A percentile compares a stretch with the other conserved stretches of the same genome.
phyloP scores from a whole-genome alignment of 257 asterid species.

The Solanum rostratum region DNA sequence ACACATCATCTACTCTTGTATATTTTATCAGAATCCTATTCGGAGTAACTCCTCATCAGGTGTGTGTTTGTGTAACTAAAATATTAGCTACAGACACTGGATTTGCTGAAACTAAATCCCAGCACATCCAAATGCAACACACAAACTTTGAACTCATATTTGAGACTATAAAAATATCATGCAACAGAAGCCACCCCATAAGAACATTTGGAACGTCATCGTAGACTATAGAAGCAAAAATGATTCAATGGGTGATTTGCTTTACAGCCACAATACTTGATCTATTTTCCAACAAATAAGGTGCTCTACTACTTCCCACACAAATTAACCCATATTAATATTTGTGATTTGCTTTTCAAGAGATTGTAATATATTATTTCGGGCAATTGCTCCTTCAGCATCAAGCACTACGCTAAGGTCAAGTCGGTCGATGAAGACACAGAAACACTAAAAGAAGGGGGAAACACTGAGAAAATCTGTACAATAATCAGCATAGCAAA shows the following conservation, averaged over 20 bases:
- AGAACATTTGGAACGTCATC: neutral
- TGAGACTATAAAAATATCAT: neutral
- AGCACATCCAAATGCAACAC: neutral
- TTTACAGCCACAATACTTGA: conserved; percentile 7
- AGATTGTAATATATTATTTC: conserved; percentile 22
- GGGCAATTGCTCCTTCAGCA: conserved; percentile 23
- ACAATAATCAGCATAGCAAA: conserved; percentile 30
- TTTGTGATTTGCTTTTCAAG: conserved; percentile 2
- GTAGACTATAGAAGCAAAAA: neutral
- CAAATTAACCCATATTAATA: conserved; percentile 18
- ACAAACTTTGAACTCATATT: neutral
- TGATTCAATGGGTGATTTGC: conserved; percentile 1
- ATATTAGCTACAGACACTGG: too few relatives aligned
- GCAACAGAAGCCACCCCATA: neutral
- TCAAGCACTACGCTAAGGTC: conserved; percentile 30
- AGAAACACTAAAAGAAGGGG: neutral
- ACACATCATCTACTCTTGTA: too few relatives aligned
- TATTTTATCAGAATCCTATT: too few relatives aligned
- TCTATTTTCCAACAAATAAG: conserved; percentile 13
- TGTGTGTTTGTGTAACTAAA: too few relatives aligned
- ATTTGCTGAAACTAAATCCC: too few relatives aligned
- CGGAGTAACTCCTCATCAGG: too few relatives aligned
- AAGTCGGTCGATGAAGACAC: conserved; percentile 4
- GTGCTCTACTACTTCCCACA: conserved; percentile 5
- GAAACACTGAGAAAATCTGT: conserved; percentile 12